Percentiles rank a stretch among this genome's conserved stretches.
Evolutionary conservation across 495 filamentous ascomycete genomes (phyloP).

Genomic region (Amphirosellinia nigrospora): DNA sequence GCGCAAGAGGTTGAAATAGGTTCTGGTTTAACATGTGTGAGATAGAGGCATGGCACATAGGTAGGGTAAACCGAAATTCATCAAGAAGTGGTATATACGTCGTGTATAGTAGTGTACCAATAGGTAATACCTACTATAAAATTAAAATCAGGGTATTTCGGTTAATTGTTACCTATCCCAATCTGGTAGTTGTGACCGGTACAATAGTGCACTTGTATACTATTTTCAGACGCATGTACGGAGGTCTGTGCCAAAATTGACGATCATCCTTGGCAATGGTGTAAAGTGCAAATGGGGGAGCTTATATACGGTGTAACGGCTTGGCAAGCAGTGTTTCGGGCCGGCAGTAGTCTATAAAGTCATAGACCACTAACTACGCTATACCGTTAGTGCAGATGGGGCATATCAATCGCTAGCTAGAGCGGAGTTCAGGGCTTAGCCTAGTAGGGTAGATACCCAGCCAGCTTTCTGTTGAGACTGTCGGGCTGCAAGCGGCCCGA

Average conservation of each 20-base stretch:
- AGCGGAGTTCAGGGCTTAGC: too few species aligned
- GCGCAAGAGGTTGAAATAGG: not conserved
- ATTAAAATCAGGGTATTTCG: constrained; percentile 25
- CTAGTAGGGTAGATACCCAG: too few species aligned
- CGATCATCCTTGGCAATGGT: too few species aligned
- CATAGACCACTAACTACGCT: too few species aligned
- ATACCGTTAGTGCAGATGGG: too few species aligned
- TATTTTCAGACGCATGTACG: constrained; percentile 14
- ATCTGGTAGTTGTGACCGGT: not conserved
- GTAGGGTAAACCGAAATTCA: not conserved
- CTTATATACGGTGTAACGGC: too few species aligned
- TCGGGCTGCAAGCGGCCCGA: too few species aligned
- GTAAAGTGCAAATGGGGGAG: too few species aligned
- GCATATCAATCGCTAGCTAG: too few species aligned
- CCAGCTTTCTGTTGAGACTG: too few species aligned
- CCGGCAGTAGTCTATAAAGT: too few species aligned
- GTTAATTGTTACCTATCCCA: constrained; percentile 13
- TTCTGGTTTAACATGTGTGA: not conserved
- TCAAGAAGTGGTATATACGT: not conserved
- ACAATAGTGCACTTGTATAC: constrained; percentile 3
- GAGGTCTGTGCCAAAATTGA: not conserved
- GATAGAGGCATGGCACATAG: not conserved
- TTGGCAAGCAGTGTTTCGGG: too few species aligned
- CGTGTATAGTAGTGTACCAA: not conserved
- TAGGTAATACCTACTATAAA: not conserved